Evolutionary conservation across 176 grass and related monocot species (phyloP).

Genomic region (Sorghum bicolor): DNA sequence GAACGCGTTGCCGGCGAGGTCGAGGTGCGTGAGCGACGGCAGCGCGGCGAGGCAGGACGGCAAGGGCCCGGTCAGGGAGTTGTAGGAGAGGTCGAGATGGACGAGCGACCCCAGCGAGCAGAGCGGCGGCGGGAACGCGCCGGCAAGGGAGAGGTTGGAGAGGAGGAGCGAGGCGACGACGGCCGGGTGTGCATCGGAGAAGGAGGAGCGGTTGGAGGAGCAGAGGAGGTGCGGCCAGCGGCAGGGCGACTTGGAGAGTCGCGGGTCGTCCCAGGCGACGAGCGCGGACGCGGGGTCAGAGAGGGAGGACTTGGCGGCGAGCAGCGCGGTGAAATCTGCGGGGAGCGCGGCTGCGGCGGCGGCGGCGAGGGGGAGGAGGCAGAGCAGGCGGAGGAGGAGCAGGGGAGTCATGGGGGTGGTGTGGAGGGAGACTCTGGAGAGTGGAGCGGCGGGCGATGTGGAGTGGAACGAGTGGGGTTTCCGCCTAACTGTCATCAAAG

Average conservation of each 20-base stretch:
- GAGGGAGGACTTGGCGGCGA: conserved; percentile 22
- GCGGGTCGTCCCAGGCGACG: conserved; percentile 13
- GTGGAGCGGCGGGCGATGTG: not conserved
- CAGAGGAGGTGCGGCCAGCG: conserved; percentile 54
- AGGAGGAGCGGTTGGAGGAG: conserved; percentile 36
- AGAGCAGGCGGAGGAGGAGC: conserved; percentile 25
- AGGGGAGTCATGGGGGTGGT: conserved; percentile 41
- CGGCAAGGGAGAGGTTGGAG: conserved; percentile 45
- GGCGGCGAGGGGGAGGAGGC: not conserved
- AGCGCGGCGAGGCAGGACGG: conserved; percentile 49
- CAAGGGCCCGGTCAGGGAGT: conserved; percentile 42
- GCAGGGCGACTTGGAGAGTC: conserved; percentile 30
- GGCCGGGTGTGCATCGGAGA: not conserved
- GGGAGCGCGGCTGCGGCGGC: not conserved
- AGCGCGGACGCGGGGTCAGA: conserved; percentile 46
- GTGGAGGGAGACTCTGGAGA: conserved; percentile 25
- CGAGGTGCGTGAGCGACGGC: conserved; percentile 47
- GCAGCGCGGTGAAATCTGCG: not conserved
- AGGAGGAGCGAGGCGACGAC: conserved; percentile 55
- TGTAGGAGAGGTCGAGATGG: conserved; percentile 66
- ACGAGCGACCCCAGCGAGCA: conserved; percentile 40
- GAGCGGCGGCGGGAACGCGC: conserved; percentile 30
- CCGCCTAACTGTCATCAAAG: not conserved
- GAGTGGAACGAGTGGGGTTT: not conserved
- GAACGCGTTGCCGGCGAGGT: conserved; percentile 63